A percentile compares a stretch with the other conserved stretches of the same genome.
These are phyloP conservation scores for Rhizopogon vesiculosus DNA, from an alignment of 768 basidiomycete genomes.

Conservation along the genomic window DNA sequence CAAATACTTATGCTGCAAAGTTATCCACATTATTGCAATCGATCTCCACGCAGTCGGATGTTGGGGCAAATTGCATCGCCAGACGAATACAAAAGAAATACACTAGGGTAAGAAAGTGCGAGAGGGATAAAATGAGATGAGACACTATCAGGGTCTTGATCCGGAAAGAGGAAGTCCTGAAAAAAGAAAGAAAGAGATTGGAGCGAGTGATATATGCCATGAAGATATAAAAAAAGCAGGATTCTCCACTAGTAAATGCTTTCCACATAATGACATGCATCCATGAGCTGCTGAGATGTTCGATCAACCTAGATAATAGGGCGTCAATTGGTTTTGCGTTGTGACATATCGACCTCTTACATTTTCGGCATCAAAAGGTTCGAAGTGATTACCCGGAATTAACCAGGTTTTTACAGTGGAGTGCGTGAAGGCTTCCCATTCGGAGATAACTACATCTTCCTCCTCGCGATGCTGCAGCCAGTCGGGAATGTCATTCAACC, in stretches of 20 bases:
- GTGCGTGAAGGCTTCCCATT: constrained; percentile 46
- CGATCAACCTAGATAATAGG: constrained; percentile 6
- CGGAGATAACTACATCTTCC: constrained; percentile 23
- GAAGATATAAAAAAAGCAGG: no score
- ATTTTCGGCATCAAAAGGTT: constrained; percentile 45
- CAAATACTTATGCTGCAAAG: no score
- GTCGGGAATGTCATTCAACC: constrained; percentile 32
- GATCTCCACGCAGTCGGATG: no score
- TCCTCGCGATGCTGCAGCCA: constrained; percentile 51
- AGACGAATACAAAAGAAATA: no score
- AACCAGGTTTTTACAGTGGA: constrained; percentile 38
- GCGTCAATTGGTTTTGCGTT: neutral
- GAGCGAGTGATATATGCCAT: neutral
- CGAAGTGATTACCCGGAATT: constrained; percentile 66
- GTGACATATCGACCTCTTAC: constrained; percentile 30
- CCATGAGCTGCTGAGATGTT: constrained; percentile 19
- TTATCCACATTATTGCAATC: no score
- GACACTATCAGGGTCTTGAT: neutral
- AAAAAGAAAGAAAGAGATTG: neutral
- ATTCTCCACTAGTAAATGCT: neutral
- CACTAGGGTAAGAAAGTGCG: no score
- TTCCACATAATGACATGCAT: constrained; percentile 12
- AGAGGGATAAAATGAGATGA: no score
- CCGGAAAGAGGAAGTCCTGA: neutral
- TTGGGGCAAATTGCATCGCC: no score